Evolutionary conservation across 1,284 basidiomycete genomes (phyloP).

Genomic region (Chalciporus piperatoides): DNA sequence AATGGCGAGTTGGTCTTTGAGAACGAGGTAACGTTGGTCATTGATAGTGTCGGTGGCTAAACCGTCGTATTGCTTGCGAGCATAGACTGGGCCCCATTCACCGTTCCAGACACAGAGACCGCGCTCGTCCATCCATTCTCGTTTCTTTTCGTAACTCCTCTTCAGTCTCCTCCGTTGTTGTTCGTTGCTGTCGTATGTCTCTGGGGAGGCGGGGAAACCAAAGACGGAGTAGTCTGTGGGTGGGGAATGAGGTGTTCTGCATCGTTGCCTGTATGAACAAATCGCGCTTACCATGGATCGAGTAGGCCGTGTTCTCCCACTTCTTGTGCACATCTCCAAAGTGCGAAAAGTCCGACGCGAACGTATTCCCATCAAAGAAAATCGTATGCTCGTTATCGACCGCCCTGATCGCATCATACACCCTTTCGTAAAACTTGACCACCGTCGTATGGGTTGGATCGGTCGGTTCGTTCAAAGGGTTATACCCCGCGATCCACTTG

Average conservation of each 20-base stretch:
- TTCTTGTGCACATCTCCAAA: constrained; percentile 56
- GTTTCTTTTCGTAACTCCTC: constrained; percentile 62
- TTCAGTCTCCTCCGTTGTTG: constrained; percentile 51
- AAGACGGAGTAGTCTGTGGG: constrained; percentile 41
- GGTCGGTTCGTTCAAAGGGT: constrained; percentile 74
- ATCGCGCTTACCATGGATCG: constrained; percentile 61
- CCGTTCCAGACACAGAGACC: constrained; percentile 74
- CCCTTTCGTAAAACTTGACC: constrained; percentile 59
- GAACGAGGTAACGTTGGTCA: constrained; percentile 58
- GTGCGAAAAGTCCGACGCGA: constrained; percentile 68
- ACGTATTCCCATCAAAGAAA: constrained; percentile 72
- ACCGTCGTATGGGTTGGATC: constrained; percentile 54
- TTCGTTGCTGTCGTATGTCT: constrained; percentile 50
- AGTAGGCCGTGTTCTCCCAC: constrained; percentile 67
- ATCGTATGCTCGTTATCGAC: constrained; percentile 66
- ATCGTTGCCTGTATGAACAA: background rate
- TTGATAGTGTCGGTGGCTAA: constrained; percentile 61
- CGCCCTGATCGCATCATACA: constrained; percentile 59
- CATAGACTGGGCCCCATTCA: constrained; percentile 72
- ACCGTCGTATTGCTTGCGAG: constrained; percentile 54
- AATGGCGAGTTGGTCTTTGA: constrained; percentile 72
- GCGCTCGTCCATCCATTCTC: constrained; percentile 62
- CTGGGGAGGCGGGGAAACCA: constrained; percentile 67
- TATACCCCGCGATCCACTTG: constrained; percentile 69
- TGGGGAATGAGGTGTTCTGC: background rate